A percentile compares a stretch with the other conserved stretches of the same genome.
These are phyloP conservation scores for Artomyces pyxidatus DNA, from an alignment of 768 basidiomycete genomes.

Conservation along the genomic window DNA sequence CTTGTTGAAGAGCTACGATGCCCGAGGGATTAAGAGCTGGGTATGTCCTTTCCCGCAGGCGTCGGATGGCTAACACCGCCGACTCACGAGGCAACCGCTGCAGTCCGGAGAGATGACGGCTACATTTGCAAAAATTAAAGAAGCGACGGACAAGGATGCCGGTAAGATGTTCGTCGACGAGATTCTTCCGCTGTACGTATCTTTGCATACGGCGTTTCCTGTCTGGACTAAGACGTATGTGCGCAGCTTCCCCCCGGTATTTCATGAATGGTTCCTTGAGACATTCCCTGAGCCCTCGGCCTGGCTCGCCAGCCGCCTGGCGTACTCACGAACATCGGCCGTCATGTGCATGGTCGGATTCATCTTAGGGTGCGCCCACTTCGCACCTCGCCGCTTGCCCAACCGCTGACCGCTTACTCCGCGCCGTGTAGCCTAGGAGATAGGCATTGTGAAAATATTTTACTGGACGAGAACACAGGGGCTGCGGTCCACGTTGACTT, in stretches of 20 bases:
- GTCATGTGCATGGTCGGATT: conserved; percentile 99
- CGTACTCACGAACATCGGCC: conserved; percentile 83
- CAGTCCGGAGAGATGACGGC: conserved; percentile 41
- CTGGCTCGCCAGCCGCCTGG: conserved; percentile 84
- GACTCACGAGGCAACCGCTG: background rate
- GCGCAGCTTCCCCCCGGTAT: conserved; percentile 69
- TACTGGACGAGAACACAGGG: conserved; percentile 81
- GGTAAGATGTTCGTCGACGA: conserved; percentile 43
- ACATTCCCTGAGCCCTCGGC: conserved; percentile 95
- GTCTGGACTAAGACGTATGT: background rate
- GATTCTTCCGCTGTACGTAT: conserved; percentile 51
- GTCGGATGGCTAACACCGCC: background rate
- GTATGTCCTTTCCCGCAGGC: conserved; percentile 27
- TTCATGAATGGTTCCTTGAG: conserved; percentile 96
- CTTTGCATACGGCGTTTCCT: background rate
- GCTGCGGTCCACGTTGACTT: conserved; percentile 96
- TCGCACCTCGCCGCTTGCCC: background rate
- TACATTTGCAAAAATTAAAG: conserved; percentile 43
- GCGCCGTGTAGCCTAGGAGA: conserved; percentile 76
- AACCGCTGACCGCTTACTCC: background rate
- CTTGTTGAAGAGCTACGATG: conserved; percentile 58
- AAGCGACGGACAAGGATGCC: conserved; percentile 38
- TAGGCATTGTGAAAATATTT: conserved; percentile 92
- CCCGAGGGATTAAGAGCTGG: conserved; percentile 37
- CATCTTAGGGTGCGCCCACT: conserved; percentile 73